Evolutionary conservation across 768 basidiomycete species (phyloP).

Genomic region (Galerina marginata): DNA sequence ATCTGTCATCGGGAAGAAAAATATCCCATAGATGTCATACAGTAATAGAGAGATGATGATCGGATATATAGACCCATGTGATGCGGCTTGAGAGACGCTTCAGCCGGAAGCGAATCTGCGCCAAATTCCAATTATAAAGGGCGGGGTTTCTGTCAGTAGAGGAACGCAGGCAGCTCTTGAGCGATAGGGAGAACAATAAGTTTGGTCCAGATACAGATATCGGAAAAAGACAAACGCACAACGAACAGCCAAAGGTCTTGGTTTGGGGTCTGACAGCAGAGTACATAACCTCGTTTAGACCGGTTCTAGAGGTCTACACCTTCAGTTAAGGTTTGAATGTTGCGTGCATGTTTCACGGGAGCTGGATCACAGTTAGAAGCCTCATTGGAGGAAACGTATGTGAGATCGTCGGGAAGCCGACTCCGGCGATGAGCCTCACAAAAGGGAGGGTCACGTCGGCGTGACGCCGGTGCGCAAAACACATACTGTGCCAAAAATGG

Average conservation of each 20-base stretch:
- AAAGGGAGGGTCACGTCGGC: conserved; percentile 8
- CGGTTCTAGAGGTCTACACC: not conserved
- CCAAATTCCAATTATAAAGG: no score
- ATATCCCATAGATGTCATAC: conserved; percentile 17
- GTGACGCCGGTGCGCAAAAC: conserved; percentile 1
- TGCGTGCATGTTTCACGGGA: conserved; percentile 6
- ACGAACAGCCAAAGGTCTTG: not conserved
- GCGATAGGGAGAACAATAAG: no score
- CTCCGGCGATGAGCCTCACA: no score
- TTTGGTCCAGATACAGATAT: no score
- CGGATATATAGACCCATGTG: conserved; percentile 17
- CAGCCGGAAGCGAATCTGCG: no score
- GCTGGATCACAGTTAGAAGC: not conserved
- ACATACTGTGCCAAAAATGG: conserved; percentile 1
- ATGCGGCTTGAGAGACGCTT: not conserved
- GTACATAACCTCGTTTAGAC: not conserved
- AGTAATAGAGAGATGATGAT: conserved; percentile 4
- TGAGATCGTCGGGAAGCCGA: no score
- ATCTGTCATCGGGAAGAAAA: conserved; percentile 17
- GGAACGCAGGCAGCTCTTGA: no score
- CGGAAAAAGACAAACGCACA: no score
- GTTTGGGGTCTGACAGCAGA: not conserved
- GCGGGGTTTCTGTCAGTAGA: no score
- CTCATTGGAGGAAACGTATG: not conserved
- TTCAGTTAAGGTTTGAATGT: conserved; percentile 3